These are phyloP conservation scores for Podila clonocystis DNA, from an alignment of 192 early-diverging fungal genomes.

Conservation along the genomic window DNA sequence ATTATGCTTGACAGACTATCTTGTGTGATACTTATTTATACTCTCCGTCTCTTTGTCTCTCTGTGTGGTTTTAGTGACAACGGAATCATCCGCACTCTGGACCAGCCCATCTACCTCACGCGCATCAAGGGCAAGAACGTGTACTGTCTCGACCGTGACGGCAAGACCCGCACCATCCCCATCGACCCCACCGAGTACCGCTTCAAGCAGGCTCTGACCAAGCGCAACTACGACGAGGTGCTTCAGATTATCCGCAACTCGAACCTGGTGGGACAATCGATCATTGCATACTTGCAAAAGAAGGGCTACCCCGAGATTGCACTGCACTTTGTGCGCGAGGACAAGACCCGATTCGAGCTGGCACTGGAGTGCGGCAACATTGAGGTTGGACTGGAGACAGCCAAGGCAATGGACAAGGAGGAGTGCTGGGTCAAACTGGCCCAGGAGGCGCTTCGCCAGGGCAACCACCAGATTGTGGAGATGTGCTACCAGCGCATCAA, in stretches of 20 bases:
- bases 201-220: constrained; percentile 94
- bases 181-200: constrained; percentile 99
- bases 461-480: constrained; percentile 91
- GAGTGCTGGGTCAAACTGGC: constrained; percentile 93
- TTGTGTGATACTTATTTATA: neutral
- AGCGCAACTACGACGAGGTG: constrained; percentile 95
- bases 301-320: constrained; percentile 99
- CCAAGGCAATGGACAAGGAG: constrained; percentile 87
- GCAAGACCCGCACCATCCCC: constrained; percentile 83
- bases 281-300: constrained; percentile 99
- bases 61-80: constrained; percentile 72
- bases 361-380: constrained; percentile 98
- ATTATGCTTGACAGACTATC: neutral
- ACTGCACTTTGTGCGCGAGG: constrained; percentile 98
- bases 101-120: constrained; percentile 94
- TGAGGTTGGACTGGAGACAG: constrained; percentile 94
- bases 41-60: neutral
- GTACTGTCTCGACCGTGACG: constrained; percentile 91
- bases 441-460: constrained; percentile 89
- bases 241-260: constrained; percentile 95
- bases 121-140: constrained; percentile 88
- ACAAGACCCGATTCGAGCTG: constrained; percentile 94
- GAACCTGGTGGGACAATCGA: constrained; percentile 97
- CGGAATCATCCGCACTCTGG: constrained; percentile 96
- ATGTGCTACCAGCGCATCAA: constrained; percentile 91